These are phyloP conservation scores for Conticribra guillardii DNA, from an alignment of 108 stramenopile species.

Conservation along the genomic window DNA sequence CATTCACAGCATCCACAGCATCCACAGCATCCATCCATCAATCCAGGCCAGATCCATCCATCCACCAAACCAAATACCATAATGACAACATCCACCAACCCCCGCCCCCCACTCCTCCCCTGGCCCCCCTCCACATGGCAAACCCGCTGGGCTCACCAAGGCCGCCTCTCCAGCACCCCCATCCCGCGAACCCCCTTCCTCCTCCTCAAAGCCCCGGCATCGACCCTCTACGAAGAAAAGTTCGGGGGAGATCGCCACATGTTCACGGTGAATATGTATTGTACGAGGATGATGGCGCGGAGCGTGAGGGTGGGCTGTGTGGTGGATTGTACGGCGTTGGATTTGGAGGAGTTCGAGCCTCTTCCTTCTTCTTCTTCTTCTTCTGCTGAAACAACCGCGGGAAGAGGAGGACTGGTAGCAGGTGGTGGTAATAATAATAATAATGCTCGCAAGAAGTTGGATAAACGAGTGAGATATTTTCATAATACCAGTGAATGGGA, in stretches of 20 bases:
- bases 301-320: constrained; percentile 45
- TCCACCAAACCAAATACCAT: no score
- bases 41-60: no score
- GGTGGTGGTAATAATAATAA: neutral
- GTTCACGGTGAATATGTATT: constrained; percentile 56
- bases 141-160: constrained; percentile 39
- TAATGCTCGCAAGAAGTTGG: constrained; percentile 3
- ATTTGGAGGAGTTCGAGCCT: constrained; percentile 51
- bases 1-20: no score
- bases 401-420: neutral
- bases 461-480: constrained; percentile 53
- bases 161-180: constrained; percentile 42
- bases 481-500: constrained; percentile 59
- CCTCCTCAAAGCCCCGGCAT: constrained; percentile 48
- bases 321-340: constrained; percentile 56
- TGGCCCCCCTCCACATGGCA: constrained; percentile 50
- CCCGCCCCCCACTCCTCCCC: constrained; percentile 54
- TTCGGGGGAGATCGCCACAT: constrained; percentile 58
- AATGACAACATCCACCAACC: constrained; percentile 1
- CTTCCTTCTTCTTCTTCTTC: constrained; percentile 5
- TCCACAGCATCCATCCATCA: no score
- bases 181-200: constrained; percentile 47
- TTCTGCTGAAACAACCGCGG: neutral
- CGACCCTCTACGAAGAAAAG: constrained; percentile 55
- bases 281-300: constrained; percentile 47